Evolutionary conservation across 345 rosid species (phyloP).

Genomic region (Reutealis trisperma): DNA sequence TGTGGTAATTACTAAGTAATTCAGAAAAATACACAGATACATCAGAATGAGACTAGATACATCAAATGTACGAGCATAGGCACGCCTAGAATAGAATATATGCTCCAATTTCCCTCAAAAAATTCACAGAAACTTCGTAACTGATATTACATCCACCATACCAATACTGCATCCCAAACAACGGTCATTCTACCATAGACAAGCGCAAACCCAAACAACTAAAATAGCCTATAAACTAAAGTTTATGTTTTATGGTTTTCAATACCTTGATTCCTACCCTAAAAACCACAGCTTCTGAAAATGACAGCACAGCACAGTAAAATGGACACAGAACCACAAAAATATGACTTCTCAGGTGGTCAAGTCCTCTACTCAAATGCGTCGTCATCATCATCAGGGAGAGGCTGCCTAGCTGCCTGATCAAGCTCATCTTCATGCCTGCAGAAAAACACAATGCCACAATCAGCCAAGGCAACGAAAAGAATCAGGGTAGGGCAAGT

Average conservation of each 20-base stretch:
- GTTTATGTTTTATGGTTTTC: not conserved
- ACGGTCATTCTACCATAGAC: not conserved
- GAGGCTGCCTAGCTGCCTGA: slow-evolving; percentile 30
- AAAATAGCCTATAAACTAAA: not conserved
- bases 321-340: not conserved
- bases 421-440: slow-evolving; percentile 30
- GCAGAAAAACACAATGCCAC: not conserved
- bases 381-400: slow-evolving; percentile 38
- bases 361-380: slow-evolving; percentile 12
- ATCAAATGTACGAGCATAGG: not conserved
- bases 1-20: no score
- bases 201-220: not conserved
- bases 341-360: not conserved
- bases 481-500: no score
- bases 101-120: not conserved
- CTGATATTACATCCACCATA: not conserved
- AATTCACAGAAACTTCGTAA: not conserved
- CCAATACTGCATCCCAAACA: not conserved
- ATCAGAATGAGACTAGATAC: not conserved
- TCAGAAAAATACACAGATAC: no score
- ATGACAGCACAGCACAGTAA: not conserved
- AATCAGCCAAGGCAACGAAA: not conserved
- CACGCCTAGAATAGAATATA: no score
- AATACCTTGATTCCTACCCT: slow-evolving; percentile 3
- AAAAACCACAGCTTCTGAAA: not conserved